phyloP scores from a whole-genome alignment of 768 basidiomycete species.

The Leccinum subgranulosum region DNA sequence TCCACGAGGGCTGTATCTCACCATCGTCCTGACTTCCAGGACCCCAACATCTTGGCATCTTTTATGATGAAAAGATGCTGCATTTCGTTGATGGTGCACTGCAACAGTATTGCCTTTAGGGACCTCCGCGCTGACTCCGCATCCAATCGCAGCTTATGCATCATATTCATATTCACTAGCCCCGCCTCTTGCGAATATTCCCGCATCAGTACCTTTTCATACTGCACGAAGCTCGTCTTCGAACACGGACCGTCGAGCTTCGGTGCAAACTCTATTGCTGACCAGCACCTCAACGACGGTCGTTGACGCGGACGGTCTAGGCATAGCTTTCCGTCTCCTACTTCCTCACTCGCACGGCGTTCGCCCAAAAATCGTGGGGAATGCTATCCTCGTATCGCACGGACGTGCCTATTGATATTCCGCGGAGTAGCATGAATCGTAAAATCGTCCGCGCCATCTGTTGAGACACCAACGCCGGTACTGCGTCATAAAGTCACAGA shows the following conservation, averaged over 20 bases:
- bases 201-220: neutral
- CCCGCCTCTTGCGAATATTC: neutral
- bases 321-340: conserved; percentile 6
- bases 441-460: neutral
- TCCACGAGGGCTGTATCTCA: conserved; percentile 1
- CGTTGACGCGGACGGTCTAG: neutral
- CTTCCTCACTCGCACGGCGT: neutral
- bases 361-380: conserved; percentile 1
- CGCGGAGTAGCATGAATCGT: neutral
- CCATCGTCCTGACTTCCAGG: neutral
- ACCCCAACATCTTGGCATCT: conserved; percentile 6
- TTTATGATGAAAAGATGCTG: conserved; percentile 1
- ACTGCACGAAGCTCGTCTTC: neutral
- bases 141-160: neutral
- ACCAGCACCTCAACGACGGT: conserved; percentile 13
- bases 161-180: neutral
- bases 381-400: neutral
- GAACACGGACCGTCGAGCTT: neutral
- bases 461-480: neutral
- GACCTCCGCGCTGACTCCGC: neutral
- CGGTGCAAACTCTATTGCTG: conserved; percentile 11
- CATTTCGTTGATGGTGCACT: neutral
- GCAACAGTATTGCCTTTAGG: conserved; percentile 14
- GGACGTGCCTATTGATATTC: neutral
- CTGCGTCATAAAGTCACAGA: conserved; percentile 4